Evolutionary conservation across 208 protist genomes (phyloP).

Genomic region (Trypanosoma boissoni): DNA sequence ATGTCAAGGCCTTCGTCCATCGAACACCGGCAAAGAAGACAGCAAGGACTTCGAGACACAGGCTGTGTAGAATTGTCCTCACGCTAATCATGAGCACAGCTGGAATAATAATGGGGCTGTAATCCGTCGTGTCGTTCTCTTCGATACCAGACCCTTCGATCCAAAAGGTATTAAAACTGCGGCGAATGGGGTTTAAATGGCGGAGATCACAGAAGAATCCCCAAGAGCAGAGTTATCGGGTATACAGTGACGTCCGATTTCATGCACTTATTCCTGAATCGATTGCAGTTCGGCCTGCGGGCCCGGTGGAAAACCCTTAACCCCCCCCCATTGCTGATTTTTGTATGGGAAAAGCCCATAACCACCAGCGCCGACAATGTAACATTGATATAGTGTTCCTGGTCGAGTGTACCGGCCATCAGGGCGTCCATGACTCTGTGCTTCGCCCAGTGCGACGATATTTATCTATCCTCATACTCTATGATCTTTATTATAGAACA

Average conservation of each 20-base stretch:
- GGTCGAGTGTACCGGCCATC: constrained; percentile 44
- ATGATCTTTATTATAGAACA: constrained; percentile 42
- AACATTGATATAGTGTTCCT: constrained; percentile 43
- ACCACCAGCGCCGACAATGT: constrained; percentile 76
- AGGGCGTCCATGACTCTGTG: constrained; percentile 67
- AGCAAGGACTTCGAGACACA: not conserved
- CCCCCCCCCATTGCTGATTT: constrained; percentile 43
- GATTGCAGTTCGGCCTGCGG: constrained; percentile 38
- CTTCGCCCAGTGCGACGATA: constrained; percentile 80
- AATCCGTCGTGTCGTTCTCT: not conserved
- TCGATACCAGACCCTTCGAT: not conserved
- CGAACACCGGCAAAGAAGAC: not conserved
- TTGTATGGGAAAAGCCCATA: constrained; percentile 59
- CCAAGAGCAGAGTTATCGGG: no score
- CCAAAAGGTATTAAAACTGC: not conserved
- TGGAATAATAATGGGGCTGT: not conserved
- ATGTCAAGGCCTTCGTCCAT: not conserved
- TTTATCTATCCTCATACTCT: constrained; percentile 64
- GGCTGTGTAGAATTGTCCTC: not conserved
- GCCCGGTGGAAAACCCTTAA: constrained; percentile 79
- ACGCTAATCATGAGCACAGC: not conserved
- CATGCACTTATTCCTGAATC: constrained; percentile 48
- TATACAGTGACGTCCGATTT: no score
- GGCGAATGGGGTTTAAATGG: not conserved
- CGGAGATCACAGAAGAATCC: not conserved